A percentile compares a stretch with the other conserved stretches of the same genome.
Conservation (phyloP, 768 basidiomycete species). For the Exidia glandulosa region DNA sequence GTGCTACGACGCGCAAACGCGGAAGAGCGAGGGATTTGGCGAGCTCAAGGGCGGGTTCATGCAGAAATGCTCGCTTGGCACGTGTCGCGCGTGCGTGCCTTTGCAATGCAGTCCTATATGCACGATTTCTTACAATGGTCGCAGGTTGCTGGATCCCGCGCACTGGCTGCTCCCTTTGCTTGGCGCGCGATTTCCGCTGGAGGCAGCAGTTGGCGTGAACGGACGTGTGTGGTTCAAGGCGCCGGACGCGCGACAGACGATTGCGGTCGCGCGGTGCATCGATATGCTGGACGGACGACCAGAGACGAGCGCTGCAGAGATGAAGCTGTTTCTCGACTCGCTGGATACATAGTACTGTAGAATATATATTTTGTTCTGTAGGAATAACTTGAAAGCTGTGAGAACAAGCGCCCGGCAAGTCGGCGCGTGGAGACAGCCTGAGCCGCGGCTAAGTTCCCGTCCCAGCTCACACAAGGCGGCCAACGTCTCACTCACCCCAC, state of each 20-base stretch:
- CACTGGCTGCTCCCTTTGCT: slow-evolving; percentile 76
- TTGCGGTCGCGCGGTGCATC: slow-evolving; percentile 68
- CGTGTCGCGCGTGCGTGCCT: slow-evolving; percentile 69
- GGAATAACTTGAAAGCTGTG: no score
- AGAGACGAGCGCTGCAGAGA: not conserved
- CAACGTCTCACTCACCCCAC: no score
- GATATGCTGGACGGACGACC: slow-evolving; percentile 22
- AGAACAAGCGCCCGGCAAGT: no score
- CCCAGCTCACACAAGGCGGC: no score
- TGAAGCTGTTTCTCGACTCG: not conserved
- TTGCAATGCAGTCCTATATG: not conserved
- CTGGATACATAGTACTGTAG: not conserved
- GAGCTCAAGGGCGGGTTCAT: slow-evolving; percentile 87
- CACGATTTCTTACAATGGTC: slow-evolving; percentile 3
- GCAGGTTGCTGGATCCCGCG: slow-evolving; percentile 66
- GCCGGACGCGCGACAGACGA: slow-evolving; percentile 59
- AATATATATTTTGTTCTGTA: not conserved
- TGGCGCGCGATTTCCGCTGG: slow-evolving; percentile 74
- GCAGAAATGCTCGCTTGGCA: slow-evolving; percentile 66
- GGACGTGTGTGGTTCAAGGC: slow-evolving; percentile 85
- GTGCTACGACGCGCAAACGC: slow-evolving; percentile 89
- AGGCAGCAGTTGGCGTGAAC: slow-evolving; percentile 83
- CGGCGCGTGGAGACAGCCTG: no score
- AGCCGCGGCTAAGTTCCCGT: no score
- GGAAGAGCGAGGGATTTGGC: slow-evolving; percentile 87